Evolutionary conservation across 345 rosid species (phyloP), one percentile per base, ranked within the genome.

Genomic region (Brassica juncea): DNA sequence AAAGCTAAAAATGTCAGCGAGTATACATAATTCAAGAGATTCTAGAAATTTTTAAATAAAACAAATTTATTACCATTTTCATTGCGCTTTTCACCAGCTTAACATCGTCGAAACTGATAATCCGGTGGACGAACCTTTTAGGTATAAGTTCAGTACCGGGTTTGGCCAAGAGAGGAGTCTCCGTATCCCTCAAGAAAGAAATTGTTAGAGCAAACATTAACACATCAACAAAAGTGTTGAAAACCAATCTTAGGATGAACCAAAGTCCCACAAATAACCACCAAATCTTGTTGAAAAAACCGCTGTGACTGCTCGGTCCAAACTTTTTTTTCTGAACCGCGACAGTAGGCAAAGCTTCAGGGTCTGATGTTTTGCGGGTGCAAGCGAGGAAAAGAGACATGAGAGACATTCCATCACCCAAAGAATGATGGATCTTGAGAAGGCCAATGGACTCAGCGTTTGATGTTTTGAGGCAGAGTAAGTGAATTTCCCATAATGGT

Each of bases 401-500:
- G 47, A 39, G 47, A 39, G 47, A 39, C 47, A 39, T 39, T 39
- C 47, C 47, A 39, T 39, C 47, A 39, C 47, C 47, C 89, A 82
- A 4, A 1, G 90, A 88, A 76, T 91, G 94, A 83, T 88, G 94
- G 34, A 85, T 68, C 66, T 88, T 67, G 55, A 85, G 62, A 66
- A 90, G 27, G 9, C 72, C 80, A 3, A 67, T 16, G 0, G 95
- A 83, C 80, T 90, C 91, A 4, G 98, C 95, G 27, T 89, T 89
- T 0, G 86, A 82, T 37, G 92, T 91, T 74, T 77, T 88, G 35
- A 90, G 61, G 61, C 84, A 75, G 6, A 90, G 85, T 60, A 94
- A 9, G 80, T 90, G 98, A 39, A 94, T 67, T 73, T 94, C 96
- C 97, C 98, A 94, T 39, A 39, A 39, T 39, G 47, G 98, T 72